phyloP scores from a whole-genome alignment of 2,329 filamentous ascomycete species.

The Apiospora malaysiana region DNA sequence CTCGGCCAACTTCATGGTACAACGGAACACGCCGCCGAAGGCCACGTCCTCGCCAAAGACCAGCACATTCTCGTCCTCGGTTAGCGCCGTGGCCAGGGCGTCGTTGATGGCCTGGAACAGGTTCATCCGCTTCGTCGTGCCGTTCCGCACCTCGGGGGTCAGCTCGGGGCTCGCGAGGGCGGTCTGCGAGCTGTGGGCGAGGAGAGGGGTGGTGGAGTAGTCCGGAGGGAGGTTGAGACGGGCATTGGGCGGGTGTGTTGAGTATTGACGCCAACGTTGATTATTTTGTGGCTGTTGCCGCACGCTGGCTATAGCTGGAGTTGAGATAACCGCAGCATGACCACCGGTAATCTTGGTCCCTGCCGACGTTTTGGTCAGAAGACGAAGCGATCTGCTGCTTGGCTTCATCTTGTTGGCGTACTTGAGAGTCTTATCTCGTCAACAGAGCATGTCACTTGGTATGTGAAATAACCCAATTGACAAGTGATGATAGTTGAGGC shows the following conservation, averaged over 20 bases:
- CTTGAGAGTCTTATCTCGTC: not conserved
- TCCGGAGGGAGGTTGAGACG: constrained; percentile 85
- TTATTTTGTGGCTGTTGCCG: not conserved
- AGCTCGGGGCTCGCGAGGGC: constrained; percentile 77
- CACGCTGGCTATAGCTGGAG: not conserved
- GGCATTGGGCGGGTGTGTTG: constrained; percentile 63
- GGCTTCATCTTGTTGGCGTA: constrained; percentile 14
- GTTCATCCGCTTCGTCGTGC: constrained; percentile 85
- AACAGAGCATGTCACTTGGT: not conserved
- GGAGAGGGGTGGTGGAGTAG: constrained; percentile 80
- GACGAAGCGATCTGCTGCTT: constrained; percentile 26
- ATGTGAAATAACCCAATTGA: not conserved
- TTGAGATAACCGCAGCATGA: constrained; percentile 14
- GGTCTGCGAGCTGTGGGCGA: constrained; percentile 78
- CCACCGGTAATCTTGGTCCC: constrained; percentile 24
- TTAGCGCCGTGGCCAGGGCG: constrained; percentile 81
- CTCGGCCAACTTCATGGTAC: constrained; percentile 87
- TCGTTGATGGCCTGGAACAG: constrained; percentile 94
- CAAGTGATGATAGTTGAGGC: not conserved
- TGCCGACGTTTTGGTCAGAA: constrained; percentile 30
- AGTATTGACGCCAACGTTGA: constrained; percentile 46
- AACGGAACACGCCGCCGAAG: constrained; percentile 95
- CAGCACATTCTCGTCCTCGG: constrained; percentile 82
- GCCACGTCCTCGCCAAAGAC: constrained; percentile 97
- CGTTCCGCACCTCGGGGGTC: constrained; percentile 66